phyloP scores from a whole-genome alignment of 1,139 yeast species.

The Geotrichum aggregatum region DNA sequence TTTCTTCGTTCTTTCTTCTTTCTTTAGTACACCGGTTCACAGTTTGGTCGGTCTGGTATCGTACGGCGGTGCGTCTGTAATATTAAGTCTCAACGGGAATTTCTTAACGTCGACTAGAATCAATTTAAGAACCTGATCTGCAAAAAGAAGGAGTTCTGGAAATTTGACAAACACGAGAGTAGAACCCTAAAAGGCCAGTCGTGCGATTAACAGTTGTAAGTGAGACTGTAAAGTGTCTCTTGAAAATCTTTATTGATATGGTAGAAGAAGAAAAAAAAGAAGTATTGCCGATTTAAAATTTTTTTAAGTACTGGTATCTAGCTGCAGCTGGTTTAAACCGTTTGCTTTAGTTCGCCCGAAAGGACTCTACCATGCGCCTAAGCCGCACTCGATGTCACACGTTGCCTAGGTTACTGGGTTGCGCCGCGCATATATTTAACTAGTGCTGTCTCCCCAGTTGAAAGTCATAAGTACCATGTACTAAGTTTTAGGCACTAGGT shows the following conservation, averaged over 20 bases:
- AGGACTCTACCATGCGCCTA: not conserved
- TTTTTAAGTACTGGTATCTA: too few relatives aligned
- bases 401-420: not conserved
- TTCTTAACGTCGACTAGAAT: too few relatives aligned
- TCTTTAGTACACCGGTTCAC: too few relatives aligned
- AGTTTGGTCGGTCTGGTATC: not conserved
- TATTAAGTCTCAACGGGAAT: too few relatives aligned
- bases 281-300: not conserved
- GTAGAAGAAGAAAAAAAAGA: not conserved
- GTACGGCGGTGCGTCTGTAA: slow-evolving; percentile 3
- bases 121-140: too few relatives aligned
- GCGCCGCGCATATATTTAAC: not conserved
- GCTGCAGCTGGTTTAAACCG: too few relatives aligned
- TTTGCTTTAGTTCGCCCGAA: not conserved
- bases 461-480: not conserved
- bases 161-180: slow-evolving; percentile 21
- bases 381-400: not conserved
- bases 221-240: not conserved
- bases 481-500: not conserved
- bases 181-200: slow-evolving; percentile 27
- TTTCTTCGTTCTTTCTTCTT: not conserved
- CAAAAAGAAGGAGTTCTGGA: slow-evolving; percentile 19
- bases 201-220: slow-evolving; percentile 8
- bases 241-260: too few relatives aligned
- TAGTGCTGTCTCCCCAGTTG: not conserved